These are phyloP conservation scores for Backusella circina DNA, from an alignment of 192 early-diverging fungal genomes.

Conservation along the genomic window DNA sequence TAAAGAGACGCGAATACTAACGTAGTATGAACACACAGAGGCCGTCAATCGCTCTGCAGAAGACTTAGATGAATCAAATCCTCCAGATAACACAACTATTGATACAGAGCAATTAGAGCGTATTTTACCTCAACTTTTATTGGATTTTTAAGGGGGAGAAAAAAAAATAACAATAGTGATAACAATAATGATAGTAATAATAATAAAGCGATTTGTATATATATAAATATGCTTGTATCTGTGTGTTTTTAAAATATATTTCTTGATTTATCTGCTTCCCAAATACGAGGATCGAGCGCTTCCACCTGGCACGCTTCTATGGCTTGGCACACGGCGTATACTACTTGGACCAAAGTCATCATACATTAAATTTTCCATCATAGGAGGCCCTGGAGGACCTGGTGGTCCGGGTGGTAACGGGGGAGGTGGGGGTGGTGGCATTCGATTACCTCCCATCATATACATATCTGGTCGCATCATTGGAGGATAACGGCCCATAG, in stretches of 20 bases:
- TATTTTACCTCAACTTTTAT: conserved; percentile 12
- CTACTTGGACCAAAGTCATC: neutral
- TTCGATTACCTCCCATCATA: neutral
- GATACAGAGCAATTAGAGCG: conserved; percentile 5
- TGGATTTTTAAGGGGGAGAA: conserved; percentile 1
- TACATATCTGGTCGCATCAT: neutral
- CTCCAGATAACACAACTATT: neutral
- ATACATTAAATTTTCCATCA: conserved; percentile 3
- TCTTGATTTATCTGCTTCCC: neutral
- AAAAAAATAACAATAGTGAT: neutral
- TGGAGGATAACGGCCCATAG: neutral
- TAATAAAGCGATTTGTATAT: neutral
- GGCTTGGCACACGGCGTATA: neutral
- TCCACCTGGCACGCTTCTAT: conserved; percentile 6
- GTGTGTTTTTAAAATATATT: neutral
- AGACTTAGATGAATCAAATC: neutral
- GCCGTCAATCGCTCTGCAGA: conserved; percentile 1
- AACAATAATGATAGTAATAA: neutral
- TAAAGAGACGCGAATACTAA: neutral
- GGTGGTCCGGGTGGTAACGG: neutral
- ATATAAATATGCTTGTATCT: neutral
- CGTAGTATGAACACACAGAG: neutral
- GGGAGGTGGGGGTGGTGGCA: neutral
- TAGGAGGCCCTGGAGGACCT: neutral
- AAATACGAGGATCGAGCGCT: neutral